Conservation (phyloP, 1,284 basidiomycete genomes). For the Apiotrichum porosum region DNA sequence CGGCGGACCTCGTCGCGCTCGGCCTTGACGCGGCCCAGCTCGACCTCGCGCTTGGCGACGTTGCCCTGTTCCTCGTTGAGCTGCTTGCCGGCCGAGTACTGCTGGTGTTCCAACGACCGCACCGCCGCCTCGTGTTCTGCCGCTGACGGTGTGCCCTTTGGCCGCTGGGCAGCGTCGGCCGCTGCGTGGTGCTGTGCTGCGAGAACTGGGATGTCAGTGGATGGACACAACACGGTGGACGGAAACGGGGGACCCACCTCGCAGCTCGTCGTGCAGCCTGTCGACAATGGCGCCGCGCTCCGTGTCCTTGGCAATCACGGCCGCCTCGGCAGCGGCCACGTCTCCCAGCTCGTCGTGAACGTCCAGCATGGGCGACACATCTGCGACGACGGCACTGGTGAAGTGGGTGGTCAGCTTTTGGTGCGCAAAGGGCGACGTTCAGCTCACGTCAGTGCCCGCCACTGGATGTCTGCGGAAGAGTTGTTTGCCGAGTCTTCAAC, state of each 20-base stretch:
- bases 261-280: constrained; percentile 25
- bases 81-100: constrained; percentile 33
- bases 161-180: constrained; percentile 33
- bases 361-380: constrained; percentile 20
- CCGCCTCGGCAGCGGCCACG: constrained; percentile 31
- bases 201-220: neutral
- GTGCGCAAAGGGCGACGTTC: no score
- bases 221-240: neutral
- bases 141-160: constrained; percentile 29
- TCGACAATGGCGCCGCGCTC: constrained; percentile 25
- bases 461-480: constrained; percentile 1
- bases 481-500: no score
- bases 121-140: constrained; percentile 36
- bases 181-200: constrained; percentile 15
- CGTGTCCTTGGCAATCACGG: constrained; percentile 30
- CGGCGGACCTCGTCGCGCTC: constrained; percentile 34
- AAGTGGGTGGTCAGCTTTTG: no score
- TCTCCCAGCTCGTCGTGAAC: constrained; percentile 34
- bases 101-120: constrained; percentile 32
- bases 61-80: constrained; percentile 38
- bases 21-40: constrained; percentile 28
- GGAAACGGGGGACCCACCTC: constrained; percentile 21
- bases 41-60: constrained; percentile 35
- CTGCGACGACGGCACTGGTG: neutral
- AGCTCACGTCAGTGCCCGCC: constrained; percentile 23